A percentile compares a stretch with the other conserved stretches of the same genome.
Evolutionary conservation across 2,329 filamentous ascomycete species (phyloP).

Genomic region (Rutstroemia sydowiana): DNA sequence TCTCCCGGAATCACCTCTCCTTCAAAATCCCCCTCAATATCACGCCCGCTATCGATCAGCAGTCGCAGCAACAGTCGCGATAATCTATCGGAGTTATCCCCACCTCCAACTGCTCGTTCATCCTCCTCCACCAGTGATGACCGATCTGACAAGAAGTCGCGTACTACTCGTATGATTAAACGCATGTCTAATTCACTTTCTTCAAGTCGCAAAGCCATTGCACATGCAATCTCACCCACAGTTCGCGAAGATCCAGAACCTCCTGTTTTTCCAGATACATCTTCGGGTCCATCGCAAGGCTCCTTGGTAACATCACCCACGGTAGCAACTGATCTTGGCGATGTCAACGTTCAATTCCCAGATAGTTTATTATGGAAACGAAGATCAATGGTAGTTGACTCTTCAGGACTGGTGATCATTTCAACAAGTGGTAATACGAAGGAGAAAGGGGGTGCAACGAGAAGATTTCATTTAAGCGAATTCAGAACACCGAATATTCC

Average conservation of each 20-base stretch:
- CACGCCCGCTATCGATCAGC: constrained; percentile 57
- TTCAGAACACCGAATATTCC: constrained; percentile 74
- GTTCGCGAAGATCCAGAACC: constrained; percentile 33
- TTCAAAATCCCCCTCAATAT: constrained; percentile 43
- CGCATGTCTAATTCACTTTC: constrained; percentile 55
- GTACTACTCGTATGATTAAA: constrained; percentile 47
- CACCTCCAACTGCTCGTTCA: constrained; percentile 34
- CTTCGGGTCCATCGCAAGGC: constrained; percentile 15
- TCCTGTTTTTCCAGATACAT: constrained; percentile 3
- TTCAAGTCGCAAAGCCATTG: constrained; percentile 34
- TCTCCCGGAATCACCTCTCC: constrained; percentile 38
- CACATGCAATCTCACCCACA: constrained; percentile 29
- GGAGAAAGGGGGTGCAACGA: constrained; percentile 49
- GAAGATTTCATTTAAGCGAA: constrained; percentile 79
- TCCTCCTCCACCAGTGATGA: constrained; percentile 38
- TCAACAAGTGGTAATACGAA: constrained; percentile 37
- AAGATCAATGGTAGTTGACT: constrained; percentile 78
- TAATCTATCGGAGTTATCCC: constrained; percentile 24
- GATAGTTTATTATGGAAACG: constrained; percentile 96
- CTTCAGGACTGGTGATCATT: constrained; percentile 74
- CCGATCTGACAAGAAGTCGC: constrained; percentile 46
- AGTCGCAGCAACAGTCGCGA: constrained; percentile 37
- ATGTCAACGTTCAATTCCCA: constrained; percentile 95
- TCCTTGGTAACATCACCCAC: constrained; percentile 30
- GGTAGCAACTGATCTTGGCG: constrained; percentile 42